Evolutionary conservation across 768 basidiomycete species (phyloP), one percentile per base, ranked within the genome.

Genomic region (Podaxis pistillaris): DNA sequence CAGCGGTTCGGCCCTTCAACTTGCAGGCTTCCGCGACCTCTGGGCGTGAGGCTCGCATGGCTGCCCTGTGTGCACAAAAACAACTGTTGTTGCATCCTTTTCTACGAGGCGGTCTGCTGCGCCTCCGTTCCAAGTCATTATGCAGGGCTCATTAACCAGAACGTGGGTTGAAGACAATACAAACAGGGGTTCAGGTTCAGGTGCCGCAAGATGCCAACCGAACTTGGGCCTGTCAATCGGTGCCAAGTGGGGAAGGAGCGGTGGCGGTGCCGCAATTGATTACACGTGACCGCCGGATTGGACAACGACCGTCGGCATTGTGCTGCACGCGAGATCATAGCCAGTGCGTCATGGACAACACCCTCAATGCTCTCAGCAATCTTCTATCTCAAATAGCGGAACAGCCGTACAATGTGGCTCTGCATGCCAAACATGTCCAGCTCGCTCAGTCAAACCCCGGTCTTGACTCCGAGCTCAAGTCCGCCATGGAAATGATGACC

Each of bases 351-450:
- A 88, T 87, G 86, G 80, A 87, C 70, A 83, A 86, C 68, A 79
- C 83, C 30, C 81, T 93, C 59, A 87, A 90, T 55, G 87, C 86
- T 8, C 78, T 92, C 12, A 79, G 83, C 4, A 79, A 81, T 67
- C 66, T 88, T 9, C 81, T 93, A 61, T 83, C 79, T 24, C 75
- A 81, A 56, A 74, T 94, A 11, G 80, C 85, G 0, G 76, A 81
- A 51, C 81, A 81, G 55, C 84, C 91, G 0, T 85, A 83, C 67
- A 83, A 89, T 66, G 71, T 88, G n/a, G 70, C 77, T 26, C 77
- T 88, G 0, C 91, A 94, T 77, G 78, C 77, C 0, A 80, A 87
- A 66, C 88, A 93, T 70, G 85, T 93, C 62, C 79, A 77, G 49
- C 74, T 92, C 3, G 83, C 88, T 3, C 78, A 79, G 52, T 79